These are phyloP conservation scores for Sarocladium strictum DNA, from an alignment of 2,329 filamentous ascomycete genomes.

Conservation along the genomic window DNA sequence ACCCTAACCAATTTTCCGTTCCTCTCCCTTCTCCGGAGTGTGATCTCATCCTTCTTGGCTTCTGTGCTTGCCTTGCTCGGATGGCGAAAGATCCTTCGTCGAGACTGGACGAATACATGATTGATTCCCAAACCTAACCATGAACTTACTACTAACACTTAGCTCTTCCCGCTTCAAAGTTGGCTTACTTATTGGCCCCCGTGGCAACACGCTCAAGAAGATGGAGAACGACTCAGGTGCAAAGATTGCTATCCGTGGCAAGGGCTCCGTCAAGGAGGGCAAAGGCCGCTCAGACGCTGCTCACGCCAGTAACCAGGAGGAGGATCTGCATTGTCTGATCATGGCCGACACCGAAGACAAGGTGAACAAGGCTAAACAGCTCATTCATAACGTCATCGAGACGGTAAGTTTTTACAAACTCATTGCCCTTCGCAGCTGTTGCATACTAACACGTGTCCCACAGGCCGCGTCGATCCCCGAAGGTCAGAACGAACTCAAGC, in stretches of 20 bases:
- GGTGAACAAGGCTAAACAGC: constrained; percentile 97
- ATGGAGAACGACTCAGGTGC: constrained; percentile 97
- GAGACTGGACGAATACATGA: constrained; percentile 1
- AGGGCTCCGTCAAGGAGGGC: constrained; percentile 99
- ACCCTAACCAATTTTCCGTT: constrained; percentile 51
- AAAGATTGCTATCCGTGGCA: constrained; percentile 99
- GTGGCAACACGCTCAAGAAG: constrained; percentile 99
- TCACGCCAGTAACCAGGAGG: constrained; percentile 99
- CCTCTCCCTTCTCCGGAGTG: constrained; percentile 12
- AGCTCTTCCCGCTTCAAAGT: constrained; percentile 85
- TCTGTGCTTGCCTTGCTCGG: not conserved
- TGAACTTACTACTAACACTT: constrained; percentile 72
- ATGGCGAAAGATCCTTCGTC: constrained; percentile 6
- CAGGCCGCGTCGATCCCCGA: constrained; percentile 97
- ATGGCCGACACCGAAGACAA: constrained; percentile 99
- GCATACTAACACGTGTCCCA: constrained; percentile 16
- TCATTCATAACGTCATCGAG: constrained; percentile 98
- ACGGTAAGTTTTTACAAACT: constrained; percentile 61
- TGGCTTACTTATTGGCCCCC: constrained; percentile 98
- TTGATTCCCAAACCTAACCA: constrained; percentile 15
- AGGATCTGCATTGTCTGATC: constrained; percentile 97
- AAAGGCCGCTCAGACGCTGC: constrained; percentile 98
- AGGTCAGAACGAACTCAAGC: constrained; percentile 97
- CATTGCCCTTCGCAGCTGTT: not conserved
- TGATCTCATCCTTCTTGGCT: constrained; percentile 12